These are phyloP conservation scores for Eimeria acervulina DNA, from an alignment of 169 alveolate species.

Conservation along the genomic window DNA sequence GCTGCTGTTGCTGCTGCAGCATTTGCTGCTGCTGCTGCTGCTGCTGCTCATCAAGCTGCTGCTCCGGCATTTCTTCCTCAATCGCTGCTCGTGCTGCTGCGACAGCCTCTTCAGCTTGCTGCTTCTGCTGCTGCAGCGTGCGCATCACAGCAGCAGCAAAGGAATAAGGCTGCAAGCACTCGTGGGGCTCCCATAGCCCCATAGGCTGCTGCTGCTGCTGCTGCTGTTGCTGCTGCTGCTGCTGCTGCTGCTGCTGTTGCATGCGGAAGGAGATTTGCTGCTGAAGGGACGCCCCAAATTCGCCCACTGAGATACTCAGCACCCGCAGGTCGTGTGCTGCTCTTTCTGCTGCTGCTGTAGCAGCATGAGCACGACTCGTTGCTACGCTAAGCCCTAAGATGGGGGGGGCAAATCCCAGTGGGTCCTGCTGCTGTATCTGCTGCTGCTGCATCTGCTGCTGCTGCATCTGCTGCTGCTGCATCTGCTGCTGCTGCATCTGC, in stretches of 20 bases:
- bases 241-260: constrained; percentile 2
- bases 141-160: constrained; percentile 45
- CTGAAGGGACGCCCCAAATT: constrained; percentile 1
- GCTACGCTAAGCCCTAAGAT: not conserved
- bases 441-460: constrained; percentile 38
- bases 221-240: constrained; percentile 44
- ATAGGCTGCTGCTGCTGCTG: not conserved
- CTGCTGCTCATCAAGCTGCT: not conserved
- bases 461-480: constrained; percentile 50
- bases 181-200: constrained; percentile 59
- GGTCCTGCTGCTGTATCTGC: no score
- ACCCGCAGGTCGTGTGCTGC: not conserved
- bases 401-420: not conserved
- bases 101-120: not conserved
- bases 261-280: constrained; percentile 1
- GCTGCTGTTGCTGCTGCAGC: constrained; percentile 38
- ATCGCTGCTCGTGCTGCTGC: not conserved
- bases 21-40: no score
- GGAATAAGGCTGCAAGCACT: constrained; percentile 57
- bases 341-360: constrained; percentile 44
- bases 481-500: constrained; percentile 57
- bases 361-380: not conserved
- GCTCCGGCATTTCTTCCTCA: not conserved
- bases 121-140: constrained; percentile 56
- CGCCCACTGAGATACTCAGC: not conserved